Conservation (phyloP, 139 green algal genomes). For the Tetradesmus lagerheimii region DNA sequence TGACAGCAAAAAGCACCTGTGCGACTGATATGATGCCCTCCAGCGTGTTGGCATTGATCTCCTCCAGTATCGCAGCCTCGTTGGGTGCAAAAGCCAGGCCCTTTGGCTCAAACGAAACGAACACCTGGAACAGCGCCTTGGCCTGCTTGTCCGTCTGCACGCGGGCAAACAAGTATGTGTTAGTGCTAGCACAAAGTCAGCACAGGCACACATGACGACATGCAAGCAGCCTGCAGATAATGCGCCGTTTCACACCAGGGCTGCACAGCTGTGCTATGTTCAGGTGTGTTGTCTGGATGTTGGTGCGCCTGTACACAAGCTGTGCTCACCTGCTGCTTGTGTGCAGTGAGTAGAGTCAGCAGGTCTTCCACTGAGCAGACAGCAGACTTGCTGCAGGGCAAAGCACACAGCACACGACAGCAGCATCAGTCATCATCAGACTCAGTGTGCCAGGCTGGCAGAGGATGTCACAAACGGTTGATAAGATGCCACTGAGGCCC, state of each 20-base stretch:
- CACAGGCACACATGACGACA: not conserved
- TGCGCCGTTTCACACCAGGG: not conserved
- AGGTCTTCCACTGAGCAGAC: slow-evolving; percentile 24
- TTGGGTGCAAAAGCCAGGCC: slow-evolving; percentile 76
- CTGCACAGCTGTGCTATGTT: not conserved
- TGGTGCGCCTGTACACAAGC: not conserved
- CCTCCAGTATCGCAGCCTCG: slow-evolving; percentile 64
- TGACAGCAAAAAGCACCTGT: slow-evolving; percentile 25
- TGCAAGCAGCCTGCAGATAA: not conserved
- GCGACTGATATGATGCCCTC: slow-evolving; percentile 69
- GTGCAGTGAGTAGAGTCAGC: slow-evolving; percentile 34
- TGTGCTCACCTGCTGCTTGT: slow-evolving; percentile 44
- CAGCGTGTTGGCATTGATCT: slow-evolving; percentile 75
- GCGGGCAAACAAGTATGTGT: not conserved
- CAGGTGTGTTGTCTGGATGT: too few relatives aligned
- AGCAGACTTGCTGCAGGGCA: not conserved
- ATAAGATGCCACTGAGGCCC: too few relatives aligned
- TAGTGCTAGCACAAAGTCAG: not conserved
- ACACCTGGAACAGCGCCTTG: slow-evolving; percentile 81
- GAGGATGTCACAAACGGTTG: too few relatives aligned
- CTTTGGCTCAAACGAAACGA: slow-evolving; percentile 68
- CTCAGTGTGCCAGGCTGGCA: too few relatives aligned
- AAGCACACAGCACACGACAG: not conserved
- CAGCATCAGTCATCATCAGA: not conserved
- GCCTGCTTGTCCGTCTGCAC: slow-evolving; percentile 72